Conservation (phyloP, 1,284 basidiomycete species). For the Puccinia horiana region DNA sequence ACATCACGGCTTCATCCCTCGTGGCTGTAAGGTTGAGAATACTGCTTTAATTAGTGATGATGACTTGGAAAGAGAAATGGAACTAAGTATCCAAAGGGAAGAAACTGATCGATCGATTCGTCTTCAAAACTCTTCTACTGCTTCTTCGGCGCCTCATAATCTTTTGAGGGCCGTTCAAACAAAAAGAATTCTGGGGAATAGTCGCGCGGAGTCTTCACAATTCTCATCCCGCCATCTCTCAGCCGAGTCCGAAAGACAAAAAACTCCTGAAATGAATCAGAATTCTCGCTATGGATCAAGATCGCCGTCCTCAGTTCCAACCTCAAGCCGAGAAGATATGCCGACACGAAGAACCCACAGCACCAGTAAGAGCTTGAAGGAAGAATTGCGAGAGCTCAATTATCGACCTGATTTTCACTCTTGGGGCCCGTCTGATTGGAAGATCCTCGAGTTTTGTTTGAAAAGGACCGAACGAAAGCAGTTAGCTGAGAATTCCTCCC, state of each 20-base stretch:
- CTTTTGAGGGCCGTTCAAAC: conserved; percentile 11
- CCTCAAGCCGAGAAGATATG: not conserved
- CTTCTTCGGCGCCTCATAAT: not conserved
- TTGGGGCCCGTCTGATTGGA: conserved; percentile 36
- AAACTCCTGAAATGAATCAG: not conserved
- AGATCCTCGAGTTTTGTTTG: conserved; percentile 34
- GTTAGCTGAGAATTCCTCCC: not conserved
- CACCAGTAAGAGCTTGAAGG: conserved; percentile 5
- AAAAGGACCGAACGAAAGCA: conserved; percentile 9
- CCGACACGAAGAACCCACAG: not conserved
- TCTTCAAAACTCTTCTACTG: not conserved
- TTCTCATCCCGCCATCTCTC: not conserved
- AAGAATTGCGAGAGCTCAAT: conserved; percentile 12
- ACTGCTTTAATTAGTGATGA: not conserved
- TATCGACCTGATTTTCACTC: conserved; percentile 24
- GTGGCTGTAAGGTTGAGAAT: conserved; percentile 35
- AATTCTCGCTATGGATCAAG: not conserved
- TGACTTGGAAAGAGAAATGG: conserved; percentile 37
- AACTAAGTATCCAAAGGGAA: conserved; percentile 27
- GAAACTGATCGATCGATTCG: conserved; percentile 21
- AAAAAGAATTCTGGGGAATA: not conserved
- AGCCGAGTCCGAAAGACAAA: not conserved
- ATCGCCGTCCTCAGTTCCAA: not conserved
- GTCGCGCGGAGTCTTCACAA: not conserved
- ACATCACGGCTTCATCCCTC: conserved; percentile 41